Percentiles rank a stretch among this genome's conserved stretches.
phyloP scores from a whole-genome alignment of 306 rosid species.

The Cotoneaster glaucophyllus region DNA sequence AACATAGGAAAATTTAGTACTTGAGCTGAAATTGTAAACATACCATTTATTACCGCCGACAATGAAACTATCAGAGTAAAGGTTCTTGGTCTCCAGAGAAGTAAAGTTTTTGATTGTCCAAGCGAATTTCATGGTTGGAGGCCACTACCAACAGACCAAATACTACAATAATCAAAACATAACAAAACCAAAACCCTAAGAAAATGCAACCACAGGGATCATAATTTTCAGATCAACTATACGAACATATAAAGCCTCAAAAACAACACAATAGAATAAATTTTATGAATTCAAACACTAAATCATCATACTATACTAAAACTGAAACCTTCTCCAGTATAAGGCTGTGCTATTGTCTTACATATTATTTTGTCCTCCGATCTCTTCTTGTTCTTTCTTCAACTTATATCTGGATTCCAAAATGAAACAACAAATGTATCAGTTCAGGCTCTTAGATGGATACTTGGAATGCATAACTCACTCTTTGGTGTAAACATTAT shows the following conservation, averaged over 20 bases:
- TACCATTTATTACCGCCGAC: constrained; percentile 65
- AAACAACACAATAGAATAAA: neutral
- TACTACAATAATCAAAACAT: neutral
- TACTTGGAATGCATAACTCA: no score
- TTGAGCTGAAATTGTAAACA: neutral
- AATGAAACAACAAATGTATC: no score
- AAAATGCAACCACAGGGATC: neutral
- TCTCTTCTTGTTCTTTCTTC: no score
- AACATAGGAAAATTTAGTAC: neutral
- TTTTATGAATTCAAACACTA: no score
- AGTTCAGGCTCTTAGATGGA: no score
- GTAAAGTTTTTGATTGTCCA: constrained; percentile 65
- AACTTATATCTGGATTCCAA: no score
- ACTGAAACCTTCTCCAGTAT: constrained; percentile 10
- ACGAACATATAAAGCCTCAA: no score
- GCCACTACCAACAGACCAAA: constrained; percentile 19
- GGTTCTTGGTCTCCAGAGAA: constrained; percentile 44
- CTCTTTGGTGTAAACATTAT: no score
- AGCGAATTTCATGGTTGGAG: constrained; percentile 55
- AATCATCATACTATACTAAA: no score
- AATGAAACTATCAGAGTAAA: constrained; percentile 46
- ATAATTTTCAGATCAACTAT: no score
- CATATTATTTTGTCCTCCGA: no score
- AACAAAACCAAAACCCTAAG: constrained; percentile 16
- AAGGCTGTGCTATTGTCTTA: no score